phyloP scores from a whole-genome alignment of 1,284 basidiomycete species.

The Afroboletus lepidellus region DNA sequence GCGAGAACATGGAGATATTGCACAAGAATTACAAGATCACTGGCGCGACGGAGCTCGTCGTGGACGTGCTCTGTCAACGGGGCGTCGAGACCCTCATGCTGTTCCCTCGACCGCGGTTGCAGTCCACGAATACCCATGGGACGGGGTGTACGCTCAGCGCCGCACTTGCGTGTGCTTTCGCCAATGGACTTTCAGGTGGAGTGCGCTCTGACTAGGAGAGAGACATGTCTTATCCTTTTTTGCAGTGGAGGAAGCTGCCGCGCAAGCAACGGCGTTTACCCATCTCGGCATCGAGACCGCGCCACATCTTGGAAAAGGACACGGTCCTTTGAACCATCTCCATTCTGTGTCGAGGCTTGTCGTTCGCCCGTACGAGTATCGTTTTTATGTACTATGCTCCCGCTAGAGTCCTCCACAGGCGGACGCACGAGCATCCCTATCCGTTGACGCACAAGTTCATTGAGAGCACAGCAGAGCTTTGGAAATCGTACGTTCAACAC shows the following conservation, averaged over 20 bases:
- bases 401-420: slow-evolving; percentile 39
- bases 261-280: slow-evolving; percentile 68
- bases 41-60: slow-evolving; percentile 47
- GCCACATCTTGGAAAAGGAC: slow-evolving; percentile 68
- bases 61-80: slow-evolving; percentile 70
- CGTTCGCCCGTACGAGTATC: slow-evolving; percentile 55
- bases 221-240: too few species aligned
- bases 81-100: slow-evolving; percentile 41
- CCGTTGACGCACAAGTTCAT: slow-evolving; percentile 74
- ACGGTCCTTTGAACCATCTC: slow-evolving; percentile 88
- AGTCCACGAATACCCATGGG: slow-evolving; percentile 82
- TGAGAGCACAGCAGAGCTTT: slow-evolving; percentile 50
- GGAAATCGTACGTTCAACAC: slow-evolving; percentile 81
- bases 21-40: slow-evolving; percentile 23
- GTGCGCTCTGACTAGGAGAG: too few species aligned
- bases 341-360: slow-evolving; percentile 55
- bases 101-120: slow-evolving; percentile 65
- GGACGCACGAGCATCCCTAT: slow-evolving; percentile 59
- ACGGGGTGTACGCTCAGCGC: slow-evolving; percentile 93
- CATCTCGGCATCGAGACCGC: slow-evolving; percentile 78
- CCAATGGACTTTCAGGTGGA: slow-evolving; percentile 45
- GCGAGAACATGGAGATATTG: slow-evolving; percentile 64
- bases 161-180: slow-evolving; percentile 73
- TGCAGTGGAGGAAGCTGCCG: slow-evolving; percentile 58
- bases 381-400: neutral